Base-by-base conservation (phyloP, 2,329 filamentous ascomycete species). In the Fusarium incarnatum region DNA sequence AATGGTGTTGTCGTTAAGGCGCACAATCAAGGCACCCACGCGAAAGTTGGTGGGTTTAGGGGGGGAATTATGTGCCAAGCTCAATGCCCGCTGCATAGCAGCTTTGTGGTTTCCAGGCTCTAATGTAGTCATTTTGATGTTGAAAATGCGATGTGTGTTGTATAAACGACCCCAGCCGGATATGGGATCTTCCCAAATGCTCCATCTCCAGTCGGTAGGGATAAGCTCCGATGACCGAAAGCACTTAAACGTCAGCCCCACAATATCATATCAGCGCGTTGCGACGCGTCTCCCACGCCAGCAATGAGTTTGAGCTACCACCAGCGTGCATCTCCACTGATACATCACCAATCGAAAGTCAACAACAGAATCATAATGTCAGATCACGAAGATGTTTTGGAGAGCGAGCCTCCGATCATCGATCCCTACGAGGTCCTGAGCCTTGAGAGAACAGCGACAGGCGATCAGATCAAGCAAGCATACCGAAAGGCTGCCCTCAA, bases 31-130 rank as follows among this genome's bases (percentile, higher is more conserved):
- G n/a, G 96, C 96, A 44, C 96, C 96, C 23, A 99, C 94, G 64
- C 95, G 89, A 83, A 94, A 99, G 80, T 98, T 98, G 54, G 93
- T 94, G 4, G 94, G 92, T 75, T 92, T 94, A 28, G 94, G 93
- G 4, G 93, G 92, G 13, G 94, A 97, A 69, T 91, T 87, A 37
- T 87, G 85, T 15, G 96, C 94, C 68, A 94, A 85, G n/a, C 86
- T 82, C 60, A 98, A 87, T 40, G 94, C 94, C 59, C 91, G 83
- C 57, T 84, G 86, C 84, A 98, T 92, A 77, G 83, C 83, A 3
- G 77, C 80, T 50, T 77, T 76, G 76, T 88, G 86, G 59, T 86
- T 81, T 32, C 78, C 81, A 9, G 70, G 68, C 11, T 69, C 66
- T 62, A 74, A 56, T 28, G 65, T 64, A 53, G 59, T 57, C 76